Evolutionary conservation across 441 rosid genomes (phyloP), one percentile per base, ranked within the genome.

Genomic region (Breynia disticha): DNA sequence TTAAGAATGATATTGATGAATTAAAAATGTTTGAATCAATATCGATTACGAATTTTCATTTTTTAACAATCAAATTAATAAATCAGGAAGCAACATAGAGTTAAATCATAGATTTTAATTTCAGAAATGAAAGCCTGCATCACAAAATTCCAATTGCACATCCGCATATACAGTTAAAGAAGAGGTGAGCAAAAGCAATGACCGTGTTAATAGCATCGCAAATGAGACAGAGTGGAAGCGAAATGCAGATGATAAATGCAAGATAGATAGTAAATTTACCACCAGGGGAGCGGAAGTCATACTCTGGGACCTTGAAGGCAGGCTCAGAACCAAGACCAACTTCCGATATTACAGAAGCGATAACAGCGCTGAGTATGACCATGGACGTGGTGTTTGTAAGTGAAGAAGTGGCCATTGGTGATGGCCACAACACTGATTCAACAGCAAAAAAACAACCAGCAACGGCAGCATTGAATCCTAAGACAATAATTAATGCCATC

Each of bases 391-490:
- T 73, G 60, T 82, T 87, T 18, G 96, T 73, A 58, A 83, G 86
- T 4, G 91, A 28, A 17, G 89, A 72, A 17, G 78, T 76, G 54
- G 79, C 80, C 38, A 53, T 57, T 1, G 83, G 79, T 0, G 95
- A 79, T 46, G 93, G 95, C 95, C 98, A 83, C 70, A 90, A 66
- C 56, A 87, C 95, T 3, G 96, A 90, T 64, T 90, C 98, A 46
- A 87, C 90, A 10, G 95, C 95, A 12, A 87, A 91, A 72, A 87
- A 91, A 55, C 96, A 91, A 55, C 96, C 95, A 55, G 94, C 95
- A 65, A 91, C 98, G 38, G 98, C 96, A 48, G 98, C 94, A 64
- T 91, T 91, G 76, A 91, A 91, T 49, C 98, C 96, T 90, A 68
- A 59, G 46, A 46, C 7, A 20, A 54, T 8, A 16, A 32, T 16